Evolutionary conservation across 306 rosid genomes (phyloP), one percentile per base, ranked within the genome.

Genomic region (Gastrolobium bilobum): DNA sequence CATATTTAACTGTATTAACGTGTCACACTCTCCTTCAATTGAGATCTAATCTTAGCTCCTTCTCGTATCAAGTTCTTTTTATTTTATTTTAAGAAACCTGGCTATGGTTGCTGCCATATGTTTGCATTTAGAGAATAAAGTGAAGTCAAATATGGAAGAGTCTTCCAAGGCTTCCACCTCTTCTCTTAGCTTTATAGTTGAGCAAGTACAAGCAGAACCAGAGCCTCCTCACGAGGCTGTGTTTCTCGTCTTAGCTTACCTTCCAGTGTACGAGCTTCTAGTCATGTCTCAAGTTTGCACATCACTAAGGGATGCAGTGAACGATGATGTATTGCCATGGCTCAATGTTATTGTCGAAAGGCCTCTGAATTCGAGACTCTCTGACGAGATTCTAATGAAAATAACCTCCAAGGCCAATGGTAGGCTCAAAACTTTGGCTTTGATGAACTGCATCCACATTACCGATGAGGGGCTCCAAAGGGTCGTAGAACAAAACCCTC

Each of bases 301-400:
- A 6, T 82, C 89, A 31, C 84, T 94, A 2, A 86, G 92, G 52
- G 90, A 92, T 56, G 91, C 89, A 31, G 88, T 90, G 48, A 82
- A 81, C 79, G 76, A 79, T 7, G 95, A 94, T 72, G 82, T 91
- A 11, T 50, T 92, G 53, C 87, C 88, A 47, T 94, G 99, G 97
- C 82, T 88, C 40, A 72, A 86, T 30, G 53, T 91, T 84, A 5
- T 82, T 31, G 89, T 91, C 47, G 78, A 92, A 61, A 61, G 82
- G n/a, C 97, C 92, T 26, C 80, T 94, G 29, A 84, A 14, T 88
- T 81, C 57, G 4, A 68, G 84, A 4, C 60, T 94, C 64, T 52
- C 88, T 4, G 89, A 94, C 68, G 74, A 68, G 43, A 71, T 71
- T 75, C 80, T 92, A 11, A 29, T 81, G 30, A 80, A 69, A 67